Evolutionary conservation across 805 yeast genomes (phyloP), one percentile per base, ranked within the genome.

Genomic region (Saccharomyces kudriavzevii): DNA sequence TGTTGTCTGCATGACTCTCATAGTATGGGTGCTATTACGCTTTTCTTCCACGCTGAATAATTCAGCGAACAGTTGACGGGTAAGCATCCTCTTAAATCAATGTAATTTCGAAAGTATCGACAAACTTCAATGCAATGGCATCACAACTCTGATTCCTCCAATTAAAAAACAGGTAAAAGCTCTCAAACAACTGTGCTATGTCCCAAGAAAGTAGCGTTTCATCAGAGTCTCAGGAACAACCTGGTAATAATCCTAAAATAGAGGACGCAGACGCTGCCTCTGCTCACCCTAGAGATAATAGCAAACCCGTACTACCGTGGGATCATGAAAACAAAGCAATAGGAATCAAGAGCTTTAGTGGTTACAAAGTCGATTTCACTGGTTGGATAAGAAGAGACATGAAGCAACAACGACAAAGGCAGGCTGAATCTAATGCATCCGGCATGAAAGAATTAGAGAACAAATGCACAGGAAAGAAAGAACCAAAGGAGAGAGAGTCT

Each of bases 351-450:
- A 59, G 64, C 45, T 66, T 66, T 43, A 61, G 66, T 29, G 68
- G 68, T 26, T 66, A 66, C 52, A 56, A 58, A 26, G 43, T 65
- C 14, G 58, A 59, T 3, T 55, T 65, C 24, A 59, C 57, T 40
- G 68, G 69, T 22, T 66, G 68, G 67, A 52, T 63, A 10, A 54
- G 68, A 50, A 56, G 58, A 31, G 69, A 64, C 35, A 47, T 60
- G n/a, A 22, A 29, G 26, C 54, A 54, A 26, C 20, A 51, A 40
- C 50, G 54, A 22, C 24, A 24, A 26, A 48, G 47, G n/a, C 51
- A 31, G 5, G 30, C 31, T 14, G 50, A 40, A 25, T 20, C 8
- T 17, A 27, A 47, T 3, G 29, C 22, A 10, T 24, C 24, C 13
- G 46, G 28, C 17, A 17, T 30, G 5, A 46, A 50, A 24, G 24